Conservation (phyloP, 2,329 filamentous ascomycete genomes). For the Cercospora beticola region DNA sequence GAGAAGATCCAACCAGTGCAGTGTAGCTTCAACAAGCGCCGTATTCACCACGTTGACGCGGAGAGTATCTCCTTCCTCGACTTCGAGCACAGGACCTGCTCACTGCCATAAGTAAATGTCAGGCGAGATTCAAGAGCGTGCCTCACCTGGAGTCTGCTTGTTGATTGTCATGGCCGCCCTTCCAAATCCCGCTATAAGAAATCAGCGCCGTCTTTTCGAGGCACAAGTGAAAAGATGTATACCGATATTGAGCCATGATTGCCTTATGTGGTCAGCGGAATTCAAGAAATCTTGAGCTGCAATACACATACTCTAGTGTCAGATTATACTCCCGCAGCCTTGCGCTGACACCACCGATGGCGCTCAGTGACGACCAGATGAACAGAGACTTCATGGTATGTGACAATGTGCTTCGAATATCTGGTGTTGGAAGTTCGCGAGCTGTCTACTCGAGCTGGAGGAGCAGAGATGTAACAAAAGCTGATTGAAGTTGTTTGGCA, state of each 20-base stretch:
- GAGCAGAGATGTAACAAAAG: neutral
- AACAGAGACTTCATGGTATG: neutral
- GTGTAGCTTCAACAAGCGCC: conserved; percentile 30
- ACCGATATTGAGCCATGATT: conserved; percentile 18
- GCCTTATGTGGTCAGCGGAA: neutral
- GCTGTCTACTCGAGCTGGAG: neutral
- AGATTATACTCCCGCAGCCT: conserved; percentile 22
- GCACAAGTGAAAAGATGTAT: neutral
- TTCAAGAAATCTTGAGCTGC: neutral
- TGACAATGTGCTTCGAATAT: neutral
- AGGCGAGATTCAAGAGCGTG: too few species aligned
- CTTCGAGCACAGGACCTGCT: conserved; percentile 44
- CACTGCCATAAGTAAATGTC: too few species aligned
- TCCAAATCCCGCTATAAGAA: conserved; percentile 15
- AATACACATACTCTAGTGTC: conserved; percentile 16
- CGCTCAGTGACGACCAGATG: neutral
- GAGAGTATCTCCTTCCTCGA: conserved; percentile 47
- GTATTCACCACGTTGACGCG: conserved; percentile 45
- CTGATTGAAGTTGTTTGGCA: neutral
- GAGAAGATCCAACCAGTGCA: conserved; percentile 15
- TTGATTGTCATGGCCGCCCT: conserved; percentile 34
- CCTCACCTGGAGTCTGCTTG: conserved; percentile 44
- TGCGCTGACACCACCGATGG: neutral
- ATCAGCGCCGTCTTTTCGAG: neutral
- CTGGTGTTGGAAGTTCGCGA: neutral